Evolutionary conservation across 2,329 filamentous ascomycete genomes (phyloP).

Genomic region (Cladorrhinum sp.): DNA sequence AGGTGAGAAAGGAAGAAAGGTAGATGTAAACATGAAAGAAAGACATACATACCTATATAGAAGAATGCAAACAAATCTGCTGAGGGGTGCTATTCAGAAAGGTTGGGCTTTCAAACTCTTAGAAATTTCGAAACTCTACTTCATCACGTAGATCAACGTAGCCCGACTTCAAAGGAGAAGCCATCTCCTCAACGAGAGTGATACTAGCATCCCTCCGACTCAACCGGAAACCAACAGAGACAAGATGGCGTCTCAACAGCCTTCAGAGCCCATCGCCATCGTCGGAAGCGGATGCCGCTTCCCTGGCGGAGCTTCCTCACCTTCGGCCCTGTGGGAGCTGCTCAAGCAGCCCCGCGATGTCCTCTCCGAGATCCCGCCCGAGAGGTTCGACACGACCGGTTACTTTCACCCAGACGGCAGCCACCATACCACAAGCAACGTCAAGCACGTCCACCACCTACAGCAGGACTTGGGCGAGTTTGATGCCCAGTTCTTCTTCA

Average conservation of each 20-base stretch:
- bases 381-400: constrained; percentile 4
- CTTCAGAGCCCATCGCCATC: constrained; percentile 29
- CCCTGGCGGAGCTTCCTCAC: constrained; percentile 27
- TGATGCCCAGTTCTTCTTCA: constrained; percentile 18
- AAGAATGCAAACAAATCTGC: background rate
- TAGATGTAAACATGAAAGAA: too few relatives aligned
- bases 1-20: too few relatives aligned
- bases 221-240: background rate
- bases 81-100: background rate
- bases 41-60: background rate
- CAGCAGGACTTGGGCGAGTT: constrained; percentile 10
- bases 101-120: background rate
- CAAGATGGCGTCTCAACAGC: background rate
- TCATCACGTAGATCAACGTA: too few relatives aligned
- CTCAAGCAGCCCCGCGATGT: constrained; percentile 15
- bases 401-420: constrained; percentile 14
- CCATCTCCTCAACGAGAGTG: background rate
- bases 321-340: constrained; percentile 31
- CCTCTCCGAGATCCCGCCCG: constrained; percentile 2
- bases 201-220: background rate
- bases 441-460: constrained; percentile 13
- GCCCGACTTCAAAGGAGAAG: too few relatives aligned
- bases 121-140: background rate
- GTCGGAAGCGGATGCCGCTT: constrained; percentile 32
- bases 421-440: constrained; percentile 9